phyloP scores from a whole-genome alignment of 1,284 basidiomycete species.

The Papiliotrema nemorosa region DNA sequence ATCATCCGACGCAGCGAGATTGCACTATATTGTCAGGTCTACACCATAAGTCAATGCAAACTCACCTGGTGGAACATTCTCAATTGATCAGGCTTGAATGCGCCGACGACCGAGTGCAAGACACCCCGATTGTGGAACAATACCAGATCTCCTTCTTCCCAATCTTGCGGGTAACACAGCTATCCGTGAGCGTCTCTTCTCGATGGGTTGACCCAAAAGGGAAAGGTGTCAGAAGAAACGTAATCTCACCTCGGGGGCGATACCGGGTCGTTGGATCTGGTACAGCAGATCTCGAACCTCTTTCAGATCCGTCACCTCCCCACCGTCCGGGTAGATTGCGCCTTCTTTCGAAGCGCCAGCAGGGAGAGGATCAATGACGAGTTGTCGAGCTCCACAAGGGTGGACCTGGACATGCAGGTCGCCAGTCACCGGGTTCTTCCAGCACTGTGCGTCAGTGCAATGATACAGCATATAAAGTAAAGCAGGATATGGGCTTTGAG shows the following conservation, averaged over 20 bases:
- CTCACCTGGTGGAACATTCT: constrained; percentile 66
- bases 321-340: constrained; percentile 68
- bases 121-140: constrained; percentile 73
- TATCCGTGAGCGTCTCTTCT: constrained; percentile 12
- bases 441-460: constrained; percentile 57
- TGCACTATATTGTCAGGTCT: constrained; percentile 55
- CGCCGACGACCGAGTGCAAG: constrained; percentile 71
- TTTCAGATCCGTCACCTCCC: constrained; percentile 63
- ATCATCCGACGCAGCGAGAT: constrained; percentile 69
- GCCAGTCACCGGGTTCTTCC: constrained; percentile 80
- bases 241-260: constrained; percentile 57
- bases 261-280: constrained; percentile 74
- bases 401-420: constrained; percentile 73
- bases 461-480: too few species aligned
- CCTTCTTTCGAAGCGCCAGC: constrained; percentile 48
- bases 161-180: constrained; percentile 54
- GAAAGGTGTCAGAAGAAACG: too few species aligned
- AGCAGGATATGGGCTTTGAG: not conserved
- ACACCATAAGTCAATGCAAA: not conserved
- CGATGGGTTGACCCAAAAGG: too few species aligned
- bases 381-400: constrained; percentile 60
- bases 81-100: constrained; percentile 65
- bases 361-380: constrained; percentile 63
- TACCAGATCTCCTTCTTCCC: constrained; percentile 62
- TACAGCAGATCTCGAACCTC: constrained; percentile 70